phyloP scores from a whole-genome alignment of 2,329 filamentous ascomycete species.

The Geosmithia morbida region DNA sequence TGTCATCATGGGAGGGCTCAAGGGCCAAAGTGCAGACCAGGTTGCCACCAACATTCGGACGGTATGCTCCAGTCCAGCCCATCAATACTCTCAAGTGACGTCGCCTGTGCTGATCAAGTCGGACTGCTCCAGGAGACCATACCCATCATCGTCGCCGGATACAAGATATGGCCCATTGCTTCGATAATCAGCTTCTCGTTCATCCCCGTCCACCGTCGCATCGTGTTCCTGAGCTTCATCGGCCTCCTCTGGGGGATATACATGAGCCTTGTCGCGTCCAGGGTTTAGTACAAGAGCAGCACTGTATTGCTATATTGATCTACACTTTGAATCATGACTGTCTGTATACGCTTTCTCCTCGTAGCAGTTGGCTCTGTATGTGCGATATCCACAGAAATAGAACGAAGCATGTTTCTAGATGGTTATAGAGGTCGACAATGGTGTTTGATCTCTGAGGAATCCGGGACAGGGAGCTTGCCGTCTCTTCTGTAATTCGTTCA shows the following conservation, averaged over 20 bases:
- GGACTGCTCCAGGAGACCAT: slow-evolving; percentile 21
- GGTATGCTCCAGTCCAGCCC: slow-evolving; percentile 7
- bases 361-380: not conserved
- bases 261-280: slow-evolving; percentile 30
- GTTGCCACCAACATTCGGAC: slow-evolving; percentile 23
- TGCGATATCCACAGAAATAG: not conserved
- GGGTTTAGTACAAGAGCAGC: slow-evolving; percentile 13
- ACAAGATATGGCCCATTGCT: slow-evolving; percentile 37
- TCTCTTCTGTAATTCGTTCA: too few species aligned
- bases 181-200: slow-evolving; percentile 35
- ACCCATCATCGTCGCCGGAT: slow-evolving; percentile 31
- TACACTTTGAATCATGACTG: too few species aligned
- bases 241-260: slow-evolving; percentile 36
- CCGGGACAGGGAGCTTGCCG: too few species aligned
- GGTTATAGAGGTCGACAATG: not conserved
- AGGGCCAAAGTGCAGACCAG: slow-evolving; percentile 18
- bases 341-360: not conserved
- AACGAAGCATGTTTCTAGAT: not conserved
- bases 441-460: not conserved
- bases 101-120: not conserved
- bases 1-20: slow-evolving; percentile 30
- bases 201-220: slow-evolving; percentile 31
- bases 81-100: not conserved
- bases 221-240: slow-evolving; percentile 33
- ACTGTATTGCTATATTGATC: too few species aligned